Percentiles rank a stretch among this genome's conserved stretches.
Evolutionary conservation across 78 protist species (phyloP).

Genomic region (Paulinella micropora): DNA sequence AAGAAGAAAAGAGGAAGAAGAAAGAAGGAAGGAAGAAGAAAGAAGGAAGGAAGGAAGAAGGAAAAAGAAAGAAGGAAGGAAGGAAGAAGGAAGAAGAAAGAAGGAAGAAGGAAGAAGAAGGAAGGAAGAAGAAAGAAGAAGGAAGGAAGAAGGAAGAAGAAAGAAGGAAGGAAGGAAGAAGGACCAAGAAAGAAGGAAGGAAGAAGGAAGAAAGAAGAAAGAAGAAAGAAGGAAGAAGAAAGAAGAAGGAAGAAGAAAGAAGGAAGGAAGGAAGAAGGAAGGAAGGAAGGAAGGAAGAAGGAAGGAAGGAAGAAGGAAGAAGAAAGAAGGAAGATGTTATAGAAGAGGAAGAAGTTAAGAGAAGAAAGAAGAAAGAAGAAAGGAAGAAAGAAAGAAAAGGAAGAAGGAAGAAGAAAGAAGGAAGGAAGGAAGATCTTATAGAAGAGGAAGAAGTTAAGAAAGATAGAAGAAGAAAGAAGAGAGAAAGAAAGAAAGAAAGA

Average conservation of each 20-base stretch:
- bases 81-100: neutral
- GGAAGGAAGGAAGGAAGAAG: neutral
- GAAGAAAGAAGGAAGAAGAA: neutral
- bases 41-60: neutral
- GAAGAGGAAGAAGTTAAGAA: too few relatives aligned
- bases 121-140: neutral
- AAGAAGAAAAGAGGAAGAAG: neutral
- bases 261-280: neutral
- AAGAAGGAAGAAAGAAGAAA: neutral
- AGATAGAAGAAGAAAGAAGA: too few relatives aligned
- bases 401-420: too few relatives aligned
- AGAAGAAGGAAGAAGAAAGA: neutral
- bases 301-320: neutral
- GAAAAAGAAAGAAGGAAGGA: neutral
- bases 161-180: neutral
- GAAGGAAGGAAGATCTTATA: too few relatives aligned
- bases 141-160: neutral
- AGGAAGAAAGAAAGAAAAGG: neutral
- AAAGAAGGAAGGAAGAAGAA: neutral
- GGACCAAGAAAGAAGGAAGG: neutral
- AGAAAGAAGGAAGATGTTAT: neutral
- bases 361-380: neutral
- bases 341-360: neutral
- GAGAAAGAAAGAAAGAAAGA: too few relatives aligned
- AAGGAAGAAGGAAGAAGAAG: neutral